Evolutionary conservation across 805 yeast genomes (phyloP).

Genomic region (Candida nonsorbophila): DNA sequence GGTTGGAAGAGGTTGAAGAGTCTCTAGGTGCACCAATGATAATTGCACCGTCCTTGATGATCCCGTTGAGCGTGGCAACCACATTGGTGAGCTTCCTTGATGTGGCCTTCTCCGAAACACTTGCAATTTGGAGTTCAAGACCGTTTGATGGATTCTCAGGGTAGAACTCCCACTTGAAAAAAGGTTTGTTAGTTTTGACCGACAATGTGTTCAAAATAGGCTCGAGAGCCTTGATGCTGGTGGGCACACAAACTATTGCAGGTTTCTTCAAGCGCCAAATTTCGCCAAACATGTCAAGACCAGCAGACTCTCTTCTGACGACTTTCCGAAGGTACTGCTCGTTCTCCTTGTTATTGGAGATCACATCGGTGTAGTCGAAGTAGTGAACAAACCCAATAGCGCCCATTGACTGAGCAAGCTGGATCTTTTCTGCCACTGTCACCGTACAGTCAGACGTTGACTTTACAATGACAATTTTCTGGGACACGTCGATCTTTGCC

Average conservation of each 20-base stretch:
- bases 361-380: slow-evolving; percentile 5
- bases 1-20: slow-evolving; percentile 28
- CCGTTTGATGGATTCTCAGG: slow-evolving; percentile 14
- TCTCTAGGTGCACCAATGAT: slow-evolving; percentile 38
- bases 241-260: slow-evolving; percentile 20
- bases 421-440: slow-evolving; percentile 17
- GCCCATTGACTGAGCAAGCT: slow-evolving; percentile 19
- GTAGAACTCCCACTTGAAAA: slow-evolving; percentile 18
- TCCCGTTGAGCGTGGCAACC: slow-evolving; percentile 28
- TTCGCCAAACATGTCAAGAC: slow-evolving; percentile 2
- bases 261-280: slow-evolving; percentile 3
- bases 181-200: slow-evolving; percentile 4
- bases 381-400: slow-evolving; percentile 21
- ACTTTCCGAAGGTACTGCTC: slow-evolving; percentile 8
- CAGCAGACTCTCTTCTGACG: slow-evolving; percentile 16
- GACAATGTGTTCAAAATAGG: slow-evolving; percentile 21
- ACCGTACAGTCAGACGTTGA: slow-evolving; percentile 6
- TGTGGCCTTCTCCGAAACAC: slow-evolving; percentile 8
- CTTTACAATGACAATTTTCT: slow-evolving; percentile 24
- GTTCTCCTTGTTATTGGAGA: no score
- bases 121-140: slow-evolving; percentile 11
- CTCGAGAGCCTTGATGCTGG: slow-evolving; percentile 17
- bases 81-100: slow-evolving; percentile 22
- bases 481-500: slow-evolving; percentile 13
- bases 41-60: slow-evolving; percentile 33